phyloP scores from a whole-genome alignment of 495 filamentous ascomycete species.

The Tuber microsphaerosporum region DNA sequence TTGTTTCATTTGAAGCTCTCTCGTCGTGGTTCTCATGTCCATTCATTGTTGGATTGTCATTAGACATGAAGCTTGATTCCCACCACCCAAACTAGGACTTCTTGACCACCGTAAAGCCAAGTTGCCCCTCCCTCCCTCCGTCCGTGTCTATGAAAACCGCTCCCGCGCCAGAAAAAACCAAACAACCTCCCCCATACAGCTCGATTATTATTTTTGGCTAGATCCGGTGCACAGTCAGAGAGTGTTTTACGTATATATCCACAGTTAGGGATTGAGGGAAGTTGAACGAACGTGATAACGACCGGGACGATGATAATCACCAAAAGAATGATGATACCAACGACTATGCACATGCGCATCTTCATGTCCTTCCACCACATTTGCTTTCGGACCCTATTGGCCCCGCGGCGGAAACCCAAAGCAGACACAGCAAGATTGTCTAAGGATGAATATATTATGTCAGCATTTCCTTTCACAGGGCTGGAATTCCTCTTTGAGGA shows the following conservation, averaged over 20 bases:
- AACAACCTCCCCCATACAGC: neutral
- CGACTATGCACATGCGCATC: conserved; percentile 93
- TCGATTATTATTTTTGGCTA: neutral
- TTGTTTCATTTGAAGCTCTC: neutral
- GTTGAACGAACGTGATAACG: conserved; percentile 50
- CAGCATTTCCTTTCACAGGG: conserved; percentile 8
- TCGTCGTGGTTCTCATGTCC: neutral
- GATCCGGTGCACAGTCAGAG: neutral
- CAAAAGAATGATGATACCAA: conserved; percentile 78
- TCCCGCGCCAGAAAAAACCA: conserved; percentile 2
- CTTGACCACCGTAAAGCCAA: neutral
- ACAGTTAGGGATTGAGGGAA: neutral
- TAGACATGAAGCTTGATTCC: neutral
- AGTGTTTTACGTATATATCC: neutral
- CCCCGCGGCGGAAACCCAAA: conserved; percentile 88
- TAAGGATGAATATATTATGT: conserved; percentile 17
- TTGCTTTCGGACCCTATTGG: conserved; percentile 88
- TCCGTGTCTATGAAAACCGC: neutral
- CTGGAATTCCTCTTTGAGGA: neutral
- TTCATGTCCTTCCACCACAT: conserved; percentile 99
- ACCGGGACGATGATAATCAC: conserved; percentile 86
- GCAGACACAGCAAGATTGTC: conserved; percentile 84
- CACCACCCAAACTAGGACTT: neutral
- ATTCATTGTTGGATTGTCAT: conserved; percentile 4
- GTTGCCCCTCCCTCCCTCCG: neutral